Evolutionary conservation across 2,329 filamentous ascomycete species (phyloP).

Genomic region (Xylaria sp.): DNA sequence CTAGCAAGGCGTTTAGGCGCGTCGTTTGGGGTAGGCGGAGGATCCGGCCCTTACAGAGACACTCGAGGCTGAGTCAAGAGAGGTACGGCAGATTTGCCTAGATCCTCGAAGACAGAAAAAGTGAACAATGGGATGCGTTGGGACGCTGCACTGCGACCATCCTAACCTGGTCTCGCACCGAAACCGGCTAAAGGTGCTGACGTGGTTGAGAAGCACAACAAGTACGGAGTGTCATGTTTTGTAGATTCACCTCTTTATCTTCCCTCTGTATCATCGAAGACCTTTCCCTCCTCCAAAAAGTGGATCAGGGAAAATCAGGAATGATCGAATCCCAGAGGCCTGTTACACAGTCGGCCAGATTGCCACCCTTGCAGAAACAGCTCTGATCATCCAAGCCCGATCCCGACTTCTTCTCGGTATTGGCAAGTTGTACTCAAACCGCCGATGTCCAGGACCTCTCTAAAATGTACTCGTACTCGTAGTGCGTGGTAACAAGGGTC

Average conservation of each 20-base stretch:
- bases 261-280: background rate
- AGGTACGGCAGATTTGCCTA: constrained; percentile 5
- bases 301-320: constrained; percentile 7
- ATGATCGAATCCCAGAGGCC: background rate
- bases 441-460: constrained; percentile 7
- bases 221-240: constrained; percentile 1
- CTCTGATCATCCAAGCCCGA: background rate
- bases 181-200: constrained; percentile 19
- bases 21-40: constrained; percentile 11
- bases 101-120: constrained; percentile 5
- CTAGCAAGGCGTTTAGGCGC: constrained; percentile 1
- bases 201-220: constrained; percentile 10
- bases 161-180: constrained; percentile 18
- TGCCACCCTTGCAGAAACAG: constrained; percentile 1
- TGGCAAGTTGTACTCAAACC: constrained; percentile 4
- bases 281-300: constrained; percentile 1
- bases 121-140: constrained; percentile 12
- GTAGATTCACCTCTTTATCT: background rate
- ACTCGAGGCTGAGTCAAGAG: constrained; percentile 2
- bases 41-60: constrained; percentile 5
- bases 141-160: constrained; percentile 19
- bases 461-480: background rate
- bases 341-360: background rate
- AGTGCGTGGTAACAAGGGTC: constrained; percentile 1
- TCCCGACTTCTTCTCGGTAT: constrained; percentile 11